Conservation (phyloP, 345 rosid genomes). For the Corymbia maculata region DNA sequence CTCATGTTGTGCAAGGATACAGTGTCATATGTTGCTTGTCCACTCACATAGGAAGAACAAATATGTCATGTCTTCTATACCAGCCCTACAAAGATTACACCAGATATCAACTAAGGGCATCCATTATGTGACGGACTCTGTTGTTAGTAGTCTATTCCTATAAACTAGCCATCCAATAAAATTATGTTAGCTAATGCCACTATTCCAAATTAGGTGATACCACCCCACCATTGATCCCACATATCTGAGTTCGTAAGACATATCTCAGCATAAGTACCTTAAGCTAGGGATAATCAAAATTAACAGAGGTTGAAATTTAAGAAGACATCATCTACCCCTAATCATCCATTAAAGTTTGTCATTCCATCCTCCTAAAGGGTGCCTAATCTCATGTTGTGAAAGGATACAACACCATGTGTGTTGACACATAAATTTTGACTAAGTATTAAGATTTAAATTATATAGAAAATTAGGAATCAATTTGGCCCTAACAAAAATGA, state of each 20-base stretch:
- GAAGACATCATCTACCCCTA: neutral
- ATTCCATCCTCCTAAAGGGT: too few species aligned
- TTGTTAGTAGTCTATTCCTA: neutral
- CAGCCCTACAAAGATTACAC: neutral
- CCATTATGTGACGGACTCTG: neutral
- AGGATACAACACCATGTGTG: too few species aligned
- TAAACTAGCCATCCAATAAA: neutral
- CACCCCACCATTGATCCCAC: neutral
- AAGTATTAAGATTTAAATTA: too few species aligned
- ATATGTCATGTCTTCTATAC: neutral
- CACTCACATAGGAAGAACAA: neutral
- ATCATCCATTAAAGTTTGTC: too few species aligned
- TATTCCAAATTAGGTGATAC: neutral
- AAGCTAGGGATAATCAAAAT: neutral
- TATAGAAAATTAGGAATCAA: too few species aligned
- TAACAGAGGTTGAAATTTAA: neutral
- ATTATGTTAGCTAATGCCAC: neutral
- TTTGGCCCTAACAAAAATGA: too few species aligned
- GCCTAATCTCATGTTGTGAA: too few species aligned
- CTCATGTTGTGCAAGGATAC: neutral
- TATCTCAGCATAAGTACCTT: neutral
- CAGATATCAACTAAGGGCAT: neutral
- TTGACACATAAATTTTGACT: too few species aligned
- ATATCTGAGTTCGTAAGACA: neutral
- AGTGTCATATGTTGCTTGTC: neutral